Conservation (phyloP, 1,284 basidiomycete species). For the Lignosus rhinocerotis region DNA sequence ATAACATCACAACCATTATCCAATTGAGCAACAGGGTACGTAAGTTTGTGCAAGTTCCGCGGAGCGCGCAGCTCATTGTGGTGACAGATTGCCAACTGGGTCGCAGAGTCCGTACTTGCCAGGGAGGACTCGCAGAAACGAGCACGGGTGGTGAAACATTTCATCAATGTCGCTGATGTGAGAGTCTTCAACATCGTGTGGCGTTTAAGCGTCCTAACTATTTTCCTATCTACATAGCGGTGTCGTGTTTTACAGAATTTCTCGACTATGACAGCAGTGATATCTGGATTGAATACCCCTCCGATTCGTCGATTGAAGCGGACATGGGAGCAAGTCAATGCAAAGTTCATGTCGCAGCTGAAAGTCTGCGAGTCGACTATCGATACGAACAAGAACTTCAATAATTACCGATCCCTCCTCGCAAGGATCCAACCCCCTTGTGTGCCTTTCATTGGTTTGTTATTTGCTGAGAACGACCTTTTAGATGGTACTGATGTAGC, state of each 20-base stretch:
- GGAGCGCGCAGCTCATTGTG: not conserved
- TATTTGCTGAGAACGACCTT: not conserved
- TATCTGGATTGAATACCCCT: conserved; percentile 93
- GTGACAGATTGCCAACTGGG: conserved; percentile 87
- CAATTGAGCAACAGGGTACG: conserved; percentile 89
- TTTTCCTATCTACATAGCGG: conserved; percentile 54
- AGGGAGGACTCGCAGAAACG: conserved; percentile 88
- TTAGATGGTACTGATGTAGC: not conserved
- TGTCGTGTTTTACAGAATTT: conserved; percentile 93
- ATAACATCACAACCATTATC: conserved; percentile 89
- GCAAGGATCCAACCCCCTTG: conserved; percentile 90
- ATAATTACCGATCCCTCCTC: conserved; percentile 86
- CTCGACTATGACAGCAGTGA: conserved; percentile 93
- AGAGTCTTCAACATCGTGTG: conserved; percentile 34
- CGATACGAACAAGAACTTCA: conserved; percentile 91
- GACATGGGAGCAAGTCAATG: conserved; percentile 91
- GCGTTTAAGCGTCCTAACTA: not conserved
- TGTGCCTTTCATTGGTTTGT: conserved; percentile 93
- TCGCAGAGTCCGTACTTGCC: conserved; percentile 84
- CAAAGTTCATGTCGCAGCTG: conserved; percentile 69
- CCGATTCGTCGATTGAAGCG: conserved; percentile 91
- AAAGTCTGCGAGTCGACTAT: conserved; percentile 79
- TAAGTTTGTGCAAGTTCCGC: not conserved
- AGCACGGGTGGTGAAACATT: conserved; percentile 83
- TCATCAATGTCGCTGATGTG: conserved; percentile 93